Conservation (phyloP, 2,329 filamentous ascomycete genomes). For the Botrytis fabae region DNA sequence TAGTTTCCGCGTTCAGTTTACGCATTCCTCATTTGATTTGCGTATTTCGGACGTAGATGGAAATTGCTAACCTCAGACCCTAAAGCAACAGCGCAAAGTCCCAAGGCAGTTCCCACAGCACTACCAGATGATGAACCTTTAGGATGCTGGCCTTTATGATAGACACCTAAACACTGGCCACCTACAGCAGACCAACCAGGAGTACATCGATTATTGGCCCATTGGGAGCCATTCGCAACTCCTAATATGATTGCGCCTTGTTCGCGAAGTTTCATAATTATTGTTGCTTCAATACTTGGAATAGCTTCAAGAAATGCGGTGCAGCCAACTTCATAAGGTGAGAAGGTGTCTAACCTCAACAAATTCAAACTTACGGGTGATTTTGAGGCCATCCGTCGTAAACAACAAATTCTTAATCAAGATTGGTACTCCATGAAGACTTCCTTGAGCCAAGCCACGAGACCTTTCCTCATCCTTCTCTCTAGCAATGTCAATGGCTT, state of each 20-base stretch:
- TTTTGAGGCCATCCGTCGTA: slow-evolving; percentile 59
- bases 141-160: slow-evolving; percentile 39
- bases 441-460: slow-evolving; percentile 32
- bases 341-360: not conserved
- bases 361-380: slow-evolving; percentile 43
- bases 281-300: slow-evolving; percentile 52
- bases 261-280: slow-evolving; percentile 39
- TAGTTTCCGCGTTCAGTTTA: slow-evolving; percentile 11
- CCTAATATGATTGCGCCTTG: slow-evolving; percentile 27
- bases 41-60: not conserved
- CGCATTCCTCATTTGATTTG: slow-evolving; percentile 13
- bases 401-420: slow-evolving; percentile 61
- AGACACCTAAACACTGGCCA: slow-evolving; percentile 61
- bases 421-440: slow-evolving; percentile 57
- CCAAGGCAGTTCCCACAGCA: slow-evolving; percentile 22
- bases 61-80: slow-evolving; percentile 54
- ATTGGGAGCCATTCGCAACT: slow-evolving; percentile 48
- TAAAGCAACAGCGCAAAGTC: slow-evolving; percentile 39
- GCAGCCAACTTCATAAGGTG: slow-evolving; percentile 38
- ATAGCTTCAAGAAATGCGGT: slow-evolving; percentile 52
- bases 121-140: slow-evolving; percentile 23
- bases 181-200: slow-evolving; percentile 63
- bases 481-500: slow-evolving; percentile 29
- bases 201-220: slow-evolving; percentile 55
- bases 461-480: slow-evolving; percentile 28